Evolutionary conservation across 768 basidiomycete species (phyloP).

Genomic region (Chalciporus piperatus): DNA sequence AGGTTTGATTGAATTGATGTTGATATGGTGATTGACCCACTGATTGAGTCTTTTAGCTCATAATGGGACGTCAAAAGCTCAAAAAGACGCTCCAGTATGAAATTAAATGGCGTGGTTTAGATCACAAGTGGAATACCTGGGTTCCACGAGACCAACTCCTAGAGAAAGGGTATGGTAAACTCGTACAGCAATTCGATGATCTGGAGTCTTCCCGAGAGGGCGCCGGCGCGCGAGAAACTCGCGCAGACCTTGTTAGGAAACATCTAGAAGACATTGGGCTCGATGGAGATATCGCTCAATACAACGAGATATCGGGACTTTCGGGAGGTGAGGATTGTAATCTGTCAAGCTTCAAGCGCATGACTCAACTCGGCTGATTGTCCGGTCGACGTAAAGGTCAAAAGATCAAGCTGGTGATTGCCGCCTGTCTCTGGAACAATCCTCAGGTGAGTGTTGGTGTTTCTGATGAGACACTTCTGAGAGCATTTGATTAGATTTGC

Average conservation of each 20-base stretch:
- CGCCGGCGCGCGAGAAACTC: slow-evolving; percentile 86
- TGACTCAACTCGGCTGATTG: slow-evolving; percentile 13
- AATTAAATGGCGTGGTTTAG: slow-evolving; percentile 79
- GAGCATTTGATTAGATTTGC: slow-evolving; percentile 49
- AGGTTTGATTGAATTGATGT: slow-evolving; percentile 48
- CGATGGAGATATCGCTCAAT: slow-evolving; percentile 96
- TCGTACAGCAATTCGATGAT: slow-evolving; percentile 94
- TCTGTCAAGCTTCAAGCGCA: slow-evolving; percentile 1
- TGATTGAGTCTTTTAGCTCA: slow-evolving; percentile 45
- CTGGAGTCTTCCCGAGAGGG: slow-evolving; percentile 95
- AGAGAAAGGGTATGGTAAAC: slow-evolving; percentile 82
- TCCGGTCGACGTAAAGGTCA: slow-evolving; percentile 53
- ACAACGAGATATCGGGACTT: slow-evolving; percentile 93
- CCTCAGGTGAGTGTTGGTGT: slow-evolving; percentile 60
- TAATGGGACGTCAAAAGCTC: slow-evolving; percentile 95
- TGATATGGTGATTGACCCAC: slow-evolving; percentile 6
- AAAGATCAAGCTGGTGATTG: slow-evolving; percentile 95
- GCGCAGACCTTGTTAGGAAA: slow-evolving; percentile 77
- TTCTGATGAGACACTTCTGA: slow-evolving; percentile 2
- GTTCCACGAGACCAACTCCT: slow-evolving; percentile 84
- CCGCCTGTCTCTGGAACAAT: slow-evolving; percentile 95
- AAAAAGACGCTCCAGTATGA: slow-evolving; percentile 97
- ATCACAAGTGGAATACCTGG: slow-evolving; percentile 90
- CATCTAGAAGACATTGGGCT: slow-evolving; percentile 94
- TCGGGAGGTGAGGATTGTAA: slow-evolving; percentile 74